Evolutionary conservation across 2,329 filamentous ascomycete species (phyloP), one percentile per base, ranked within the genome.

Genomic region (Epichloe coenophiala): DNA sequence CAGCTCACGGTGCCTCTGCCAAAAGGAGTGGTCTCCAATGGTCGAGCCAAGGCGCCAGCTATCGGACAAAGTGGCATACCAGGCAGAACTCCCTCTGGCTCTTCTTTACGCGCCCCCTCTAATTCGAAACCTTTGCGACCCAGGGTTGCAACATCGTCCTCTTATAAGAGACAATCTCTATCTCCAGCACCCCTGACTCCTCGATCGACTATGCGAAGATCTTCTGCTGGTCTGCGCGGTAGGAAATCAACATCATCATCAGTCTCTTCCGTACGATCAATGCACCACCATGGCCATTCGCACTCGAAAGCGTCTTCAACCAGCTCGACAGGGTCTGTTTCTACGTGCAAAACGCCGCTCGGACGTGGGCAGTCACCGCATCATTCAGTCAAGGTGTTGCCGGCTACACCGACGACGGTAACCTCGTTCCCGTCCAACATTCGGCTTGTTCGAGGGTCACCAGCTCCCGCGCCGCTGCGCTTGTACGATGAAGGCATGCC

Each of bases 241-340:
- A 81, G 93, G 54, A 97, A 97, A 65, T 97, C 91, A 1, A 98
- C 93, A 0, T 96, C 89, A 0, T 95, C 89, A 0, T 97, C 90
- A 0, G 83, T 98, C 15, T 96, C 89, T 1, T 95, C 89, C 0
- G 84, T 98, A 51, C 84, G 93, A 52, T 94, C 86, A 43, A 88
- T 97, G 62, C 89, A 91, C 60, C 87, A 90, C 57, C 84, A 88
- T 56, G 82, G 84, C 49, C 86, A 93, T 63, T 83, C 84, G 1
- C 91, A 96, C 65, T 95, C 89, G 21, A 97, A 97, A 67, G 89
- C 93, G 0, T 95, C 88, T 0, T 96, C 89, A 0, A 93, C 89
- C 1, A 95, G 89, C 42, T 95, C 86, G 5, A 85, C 83, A 53
- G 83, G 81, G 21, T 84, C 84, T 0, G 81, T 84, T 4, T 83